These are phyloP conservation scores for Oryza nivara DNA, from an alignment of 176 grass and related monocot species.

Conservation along the genomic window DNA sequence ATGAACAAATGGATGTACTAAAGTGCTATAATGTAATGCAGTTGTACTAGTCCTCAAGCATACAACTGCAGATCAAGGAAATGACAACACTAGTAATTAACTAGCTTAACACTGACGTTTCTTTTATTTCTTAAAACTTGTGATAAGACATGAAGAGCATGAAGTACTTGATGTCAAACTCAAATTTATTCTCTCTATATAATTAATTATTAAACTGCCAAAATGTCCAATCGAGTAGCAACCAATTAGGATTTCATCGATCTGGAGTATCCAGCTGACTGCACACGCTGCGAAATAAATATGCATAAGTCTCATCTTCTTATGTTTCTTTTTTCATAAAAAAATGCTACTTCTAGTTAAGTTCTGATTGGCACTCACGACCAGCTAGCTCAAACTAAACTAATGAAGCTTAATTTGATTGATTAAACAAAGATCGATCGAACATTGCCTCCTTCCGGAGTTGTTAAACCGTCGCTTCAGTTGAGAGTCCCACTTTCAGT, in stretches of 20 bases:
- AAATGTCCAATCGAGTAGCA: constrained; percentile 14
- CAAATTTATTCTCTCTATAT: neutral
- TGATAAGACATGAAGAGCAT: neutral
- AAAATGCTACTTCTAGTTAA: neutral
- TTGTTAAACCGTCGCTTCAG: constrained; percentile 38
- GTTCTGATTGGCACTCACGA: constrained; percentile 37
- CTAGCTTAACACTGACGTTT: neutral
- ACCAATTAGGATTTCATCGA: neutral
- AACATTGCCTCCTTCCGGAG: neutral
- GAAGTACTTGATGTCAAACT: constrained; percentile 3
- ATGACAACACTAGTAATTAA: neutral
- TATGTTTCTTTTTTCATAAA: constrained; percentile 4
- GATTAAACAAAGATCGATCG: constrained; percentile 18
- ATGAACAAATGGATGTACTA: neutral
- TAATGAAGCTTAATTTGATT: neutral
- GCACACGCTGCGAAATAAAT: constrained; percentile 27
- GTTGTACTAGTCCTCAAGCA: neutral
- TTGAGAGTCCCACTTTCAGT: neutral
- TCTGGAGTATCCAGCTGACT: neutral
- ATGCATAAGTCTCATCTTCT: neutral
- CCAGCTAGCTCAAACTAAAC: constrained; percentile 23
- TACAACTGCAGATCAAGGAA: neutral
- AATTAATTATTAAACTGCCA: neutral
- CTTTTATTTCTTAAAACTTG: neutral
- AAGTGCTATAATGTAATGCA: too few relatives aligned